Evolutionary conservation across 2,329 filamentous ascomycete genomes (phyloP), one percentile per base, ranked within the genome.

Genomic region (Microdochium trichocladiopsis): DNA sequence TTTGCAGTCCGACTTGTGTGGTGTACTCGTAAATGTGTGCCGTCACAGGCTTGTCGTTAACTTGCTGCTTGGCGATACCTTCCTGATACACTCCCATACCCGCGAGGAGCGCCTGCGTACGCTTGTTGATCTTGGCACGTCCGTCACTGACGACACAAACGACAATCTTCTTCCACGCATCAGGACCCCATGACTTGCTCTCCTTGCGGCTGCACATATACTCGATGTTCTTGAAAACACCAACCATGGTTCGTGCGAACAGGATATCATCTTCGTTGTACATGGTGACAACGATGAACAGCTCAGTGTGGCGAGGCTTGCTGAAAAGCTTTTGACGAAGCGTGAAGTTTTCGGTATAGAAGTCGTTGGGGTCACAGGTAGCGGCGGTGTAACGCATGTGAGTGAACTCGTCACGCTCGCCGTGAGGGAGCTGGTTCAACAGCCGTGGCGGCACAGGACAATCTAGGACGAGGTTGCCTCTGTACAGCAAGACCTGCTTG

Each of bases 161-260:
- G 0, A 99, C 94, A 63, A 99, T 96, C 76, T 99, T 99, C 71
- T 99, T 90, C 94, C 94, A 99, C 4, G 94, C 94, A 51, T 90
- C 84, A 61, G 96, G 95, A 37, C 94, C 95, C 94, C 94, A 99
- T 0, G 92, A 97, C 54, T 94, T 83, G 5, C 91, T 96, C 68
- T 94, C 93, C 51, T 86, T 88, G 51, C 94, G 86, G 21, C 87
- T 90, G 75, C 94, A 99, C 71, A 99, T 96, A 68, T 97, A 94
- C 14, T 89, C 85, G 62, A 99, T 93, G 67, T 99, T 99, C 69
- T 95, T 91, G 89, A 99, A 95, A 52, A 99, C 90, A 52, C 93
- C 94, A 68, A 97, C 90, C 93, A 99, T 97, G 1, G 94, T 99
- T 48, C 94, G 84, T 6, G 94, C 96, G 62, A 99, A 99, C 65